These are phyloP conservation scores for Psidium guajava DNA, from an alignment of 345 rosid genomes.

Conservation along the genomic window DNA sequence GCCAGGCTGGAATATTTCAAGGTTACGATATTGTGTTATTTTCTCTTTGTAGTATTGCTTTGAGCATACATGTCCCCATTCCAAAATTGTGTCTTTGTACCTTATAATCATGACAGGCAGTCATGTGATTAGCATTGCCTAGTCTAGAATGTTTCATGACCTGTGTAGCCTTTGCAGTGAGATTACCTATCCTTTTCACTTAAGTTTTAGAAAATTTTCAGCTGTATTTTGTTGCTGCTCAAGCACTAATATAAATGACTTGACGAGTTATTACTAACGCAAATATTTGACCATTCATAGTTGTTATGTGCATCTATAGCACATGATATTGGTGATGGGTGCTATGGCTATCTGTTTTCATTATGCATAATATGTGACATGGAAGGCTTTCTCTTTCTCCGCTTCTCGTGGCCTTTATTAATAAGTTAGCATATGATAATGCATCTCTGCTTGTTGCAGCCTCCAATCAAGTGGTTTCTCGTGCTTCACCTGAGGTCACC, in stretches of 20 bases:
- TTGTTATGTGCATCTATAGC: background rate
- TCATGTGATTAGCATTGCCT: background rate
- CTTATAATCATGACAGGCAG: background rate
- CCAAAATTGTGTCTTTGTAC: background rate
- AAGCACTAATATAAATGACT: background rate
- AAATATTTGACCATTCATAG: background rate
- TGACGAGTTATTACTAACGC: background rate
- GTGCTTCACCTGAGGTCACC: conserved; percentile 23
- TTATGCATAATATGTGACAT: background rate
- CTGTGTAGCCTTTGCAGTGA: background rate
- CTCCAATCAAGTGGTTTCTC: conserved; percentile 23
- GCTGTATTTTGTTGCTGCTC: background rate
- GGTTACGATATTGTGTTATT: conserved; percentile 6
- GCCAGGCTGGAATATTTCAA: conserved; percentile 27
- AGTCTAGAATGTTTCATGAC: background rate
- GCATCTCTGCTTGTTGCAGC: conserved; percentile 14
- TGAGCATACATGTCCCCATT: background rate
- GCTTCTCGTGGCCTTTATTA: background rate
- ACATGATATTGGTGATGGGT: background rate
- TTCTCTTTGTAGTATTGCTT: background rate
- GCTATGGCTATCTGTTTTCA: background rate
- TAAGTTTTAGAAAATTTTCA: background rate
- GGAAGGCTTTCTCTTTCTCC: background rate
- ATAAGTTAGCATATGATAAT: background rate
- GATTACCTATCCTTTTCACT: background rate